Evolutionary conservation across 1,284 basidiomycete species (phyloP), one percentile per base, ranked within the genome.

Genomic region (Pascua guehoae): DNA sequence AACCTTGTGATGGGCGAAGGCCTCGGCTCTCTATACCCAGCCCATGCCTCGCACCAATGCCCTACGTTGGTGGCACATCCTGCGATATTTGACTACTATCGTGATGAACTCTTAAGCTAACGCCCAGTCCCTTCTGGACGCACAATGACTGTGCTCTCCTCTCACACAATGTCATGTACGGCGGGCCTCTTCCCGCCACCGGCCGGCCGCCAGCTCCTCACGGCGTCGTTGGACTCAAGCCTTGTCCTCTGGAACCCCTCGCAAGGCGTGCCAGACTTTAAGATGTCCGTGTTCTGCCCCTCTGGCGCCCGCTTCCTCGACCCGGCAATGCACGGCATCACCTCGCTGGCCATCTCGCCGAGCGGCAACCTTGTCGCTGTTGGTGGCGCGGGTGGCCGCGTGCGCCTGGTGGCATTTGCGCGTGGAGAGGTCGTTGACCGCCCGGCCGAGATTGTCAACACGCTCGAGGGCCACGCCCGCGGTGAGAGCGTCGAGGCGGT

Each of bases 81-180:
- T n/a, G n/a, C n/a, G n/a, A n/a, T n/a, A n/a, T n/a, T n/a, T n/a
- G n/a, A 41, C 41, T 12, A n/a, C 12, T 7, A 49, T 36, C 38
- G n/a, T n/a, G 24, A 32, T 32, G 24, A 32, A 32, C 24, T 32
- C 24, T n/a, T n/a, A 32, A 5, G 41, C 56, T 52, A 41, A 57
- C 47, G 0, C 24, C 17, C 72, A 95, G 92, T 98, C 46, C 95
- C 95, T 2, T 88, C 87, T 2, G 95, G 94, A 50, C 88, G 86
- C 63, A 92, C 88, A 44, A 94, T 98, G 89, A 90, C 95, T 71
- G 94, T 98, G 14, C 91, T 98, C 68, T 88, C 90, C 1, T 91
- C 91, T 1, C 95, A 98, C 77, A 87, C 86, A 1, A 85, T 87
- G 9, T 79, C 91, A 4, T 87, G 93, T 11, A 88, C 91, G 41